Base-by-base conservation (phyloP, 441 rosid species). In the Euphorbia corollata region DNA sequence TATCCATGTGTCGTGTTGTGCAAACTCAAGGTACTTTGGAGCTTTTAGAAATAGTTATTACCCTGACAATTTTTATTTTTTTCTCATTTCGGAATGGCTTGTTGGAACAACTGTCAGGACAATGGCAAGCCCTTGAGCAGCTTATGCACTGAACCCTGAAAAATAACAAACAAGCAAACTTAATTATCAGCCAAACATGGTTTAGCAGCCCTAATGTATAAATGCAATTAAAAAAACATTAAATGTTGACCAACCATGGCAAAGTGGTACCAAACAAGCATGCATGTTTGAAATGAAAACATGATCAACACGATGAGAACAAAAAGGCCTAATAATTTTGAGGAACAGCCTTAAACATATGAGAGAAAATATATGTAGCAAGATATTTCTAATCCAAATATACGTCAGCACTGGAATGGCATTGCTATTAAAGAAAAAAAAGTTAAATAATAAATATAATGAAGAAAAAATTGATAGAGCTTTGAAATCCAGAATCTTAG, bases 71-170 rank as follows among this genome's bases (percentile, higher is more conserved):
- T 79, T 82, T 91, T 54, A 86, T 83, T 80, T 86, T 91, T 83
- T 88, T 91, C 38, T 87, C 99, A 82, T 81, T 91, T 73, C 90
- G 88, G 78, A 90, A 93, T 68, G 97, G 99, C 79, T 96, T 89
- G 78, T 93, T 93, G 69, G 78, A 79, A 85, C 99, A 93, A 68
- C 78, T 80, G 70, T 87, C 96, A 23, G 91, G 76, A 77, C 99
- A 93, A 68, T 74, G 80, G 65, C 99, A 93, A 76, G 86, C 81
- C 82, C 81, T 86, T 32, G 99, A 91, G 82, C 99, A 93, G 81
- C 99, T 93, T 72, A 93, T 71, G 68, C 91, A 84, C 80, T 93
- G 98, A 72, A 86, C 88, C 83, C 98, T 90, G 65, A 32, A 8
- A 63, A 23, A 54, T 55, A 10, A 55, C 1, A 62, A 59, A 62